Base-by-base conservation (phyloP, 441 rosid genomes). In the Hypseocharis bilobata region DNA sequence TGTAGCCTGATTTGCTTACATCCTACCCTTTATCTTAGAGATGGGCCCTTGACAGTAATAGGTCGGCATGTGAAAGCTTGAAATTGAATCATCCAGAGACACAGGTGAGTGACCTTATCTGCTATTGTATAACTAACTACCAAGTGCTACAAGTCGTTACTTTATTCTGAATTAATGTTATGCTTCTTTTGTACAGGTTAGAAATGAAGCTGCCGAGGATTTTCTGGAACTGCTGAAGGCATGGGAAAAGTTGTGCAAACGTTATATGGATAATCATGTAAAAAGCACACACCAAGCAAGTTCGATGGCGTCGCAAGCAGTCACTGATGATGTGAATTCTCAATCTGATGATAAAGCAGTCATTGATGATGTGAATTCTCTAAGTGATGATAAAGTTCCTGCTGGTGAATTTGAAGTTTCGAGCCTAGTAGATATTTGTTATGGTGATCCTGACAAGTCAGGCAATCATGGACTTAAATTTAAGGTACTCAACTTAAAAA, bases 131-230 rank as follows among this genome's bases (percentile, higher is more conserved):
- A 38, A 40, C 51, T n/a, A 0, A 10, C 56, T 20, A 17, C 45
- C 22, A 40, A 17, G 4, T 42, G 14, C 6, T 17, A 11, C 64
- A 66, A 3, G 66, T 3, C 14, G n/a, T 6, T 44, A 51, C 23
- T 30, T 19, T 49, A 32, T 62, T 45, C 22, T 58, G 59, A 25
- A 26, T 57, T 62, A 30, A 28, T 42, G 2, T 45, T 64, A 29
- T 69, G 40, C 59, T 71, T 72, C 65, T 73, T 42, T 72, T 47
- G 11, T 75, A 57, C 68, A 93, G 98, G 90, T 88, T 63, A 83
- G 92, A 80, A 86, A 87, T 86, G 98, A 87, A 77, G 74, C 86
- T 70, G 96, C 97, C 42, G 89, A 84, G 69, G 89, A 90, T 70
- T 93, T 93, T 74, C 96, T 90, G 71, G 71, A 72, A 76, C 89